Base-by-base conservation (phyloP, 805 yeast species). In the Pichia rugopelliculosa region DNA sequence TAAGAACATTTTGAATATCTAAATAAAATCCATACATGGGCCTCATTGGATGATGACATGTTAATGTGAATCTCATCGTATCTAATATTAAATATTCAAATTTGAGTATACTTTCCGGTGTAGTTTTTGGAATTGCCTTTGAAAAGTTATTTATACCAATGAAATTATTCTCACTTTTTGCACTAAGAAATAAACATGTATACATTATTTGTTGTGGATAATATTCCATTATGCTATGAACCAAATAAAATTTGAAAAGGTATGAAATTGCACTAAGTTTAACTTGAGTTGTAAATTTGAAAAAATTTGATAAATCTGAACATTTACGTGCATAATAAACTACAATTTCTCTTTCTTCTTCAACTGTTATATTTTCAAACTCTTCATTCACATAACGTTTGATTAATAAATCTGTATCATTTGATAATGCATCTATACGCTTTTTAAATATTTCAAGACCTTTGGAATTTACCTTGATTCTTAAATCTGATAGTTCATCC, bases 11-110 rank as follows among this genome's bases (percentile, higher is more conserved):
- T 62, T 93, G 99, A 53, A 90, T 77, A 65, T 93, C 99, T 41
- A 91, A 75, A 65, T 84, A 91, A 62, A 91, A 90, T 21, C 99
- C 99, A 63, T 90, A 93, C n/a, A 93, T 66, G 0, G 98, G 88
- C 52, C 84, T 74, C 65, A 78, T 83, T 3, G 97, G 95, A 66
- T 88, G 96, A 62, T 91, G 98, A 10, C 85, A 91, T 52, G 82
- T 61, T 43, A 93, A 69, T 0, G 96, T 84, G 65, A 93, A 93
- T 50, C 80, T 73, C 56, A 93, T 70, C 10, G 87, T 74, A 64
- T 80, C 87, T 46, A 90, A 67, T 5, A 93, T 74, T 39, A 73
- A 71, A 60, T 88, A 93, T 66, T 93, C 99, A 47, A 87, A 72
- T 51, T 82, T 83, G 46, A 91, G 66, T 27, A 93, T 80, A 36